Base-by-base conservation (phyloP, 192 early-diverging fungal genomes). In the Podila epicladia region DNA sequence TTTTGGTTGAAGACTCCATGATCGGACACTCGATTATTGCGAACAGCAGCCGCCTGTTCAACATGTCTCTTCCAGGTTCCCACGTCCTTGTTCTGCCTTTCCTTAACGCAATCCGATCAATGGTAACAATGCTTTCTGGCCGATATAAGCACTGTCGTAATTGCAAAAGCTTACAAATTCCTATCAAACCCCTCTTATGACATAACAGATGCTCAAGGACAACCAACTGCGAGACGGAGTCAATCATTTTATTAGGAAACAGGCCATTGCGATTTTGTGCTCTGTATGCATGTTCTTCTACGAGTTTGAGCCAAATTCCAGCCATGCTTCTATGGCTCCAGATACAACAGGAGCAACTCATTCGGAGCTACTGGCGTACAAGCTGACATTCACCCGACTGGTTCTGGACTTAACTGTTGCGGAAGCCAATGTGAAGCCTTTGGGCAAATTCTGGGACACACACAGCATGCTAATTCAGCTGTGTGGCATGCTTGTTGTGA, bases 1-100 rank as follows among this genome's bases (percentile, higher is more conserved):
- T 94, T 58, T 70, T 67, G 29, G 82, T 86, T 11, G 85, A 88
- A 29, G 93, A 93, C 66, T 58, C 63, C 0, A 70, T 76, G 68
- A 88, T 94, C 50, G 88, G 89, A 7, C 87, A 83, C 26, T 89
- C 90, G 15, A 93, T 96, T 59, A 58, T 96, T 6, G 69, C 72
- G 12, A 94, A 95, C 84, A 89, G 87, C 50, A 83, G 86, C 28
- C 88, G 85, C 15, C 24, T 97, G 13, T 97, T 95, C 75, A 80
- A 87, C 5, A 69, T 90, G 35, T 78, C 82, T 2, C 75, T 97
- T 19, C 94, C 94, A 9, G 94, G 95, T 12, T 80, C 82, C 32
- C 82, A 89, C 67, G 85, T 93, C 53, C 73, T 94, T 15, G 90
- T 95, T 32, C 83, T 89, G 22, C 71, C 88, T 3, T 91, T 93